Conservation (phyloP, 768 basidiomycete genomes). For the Russula earlei region DNA sequence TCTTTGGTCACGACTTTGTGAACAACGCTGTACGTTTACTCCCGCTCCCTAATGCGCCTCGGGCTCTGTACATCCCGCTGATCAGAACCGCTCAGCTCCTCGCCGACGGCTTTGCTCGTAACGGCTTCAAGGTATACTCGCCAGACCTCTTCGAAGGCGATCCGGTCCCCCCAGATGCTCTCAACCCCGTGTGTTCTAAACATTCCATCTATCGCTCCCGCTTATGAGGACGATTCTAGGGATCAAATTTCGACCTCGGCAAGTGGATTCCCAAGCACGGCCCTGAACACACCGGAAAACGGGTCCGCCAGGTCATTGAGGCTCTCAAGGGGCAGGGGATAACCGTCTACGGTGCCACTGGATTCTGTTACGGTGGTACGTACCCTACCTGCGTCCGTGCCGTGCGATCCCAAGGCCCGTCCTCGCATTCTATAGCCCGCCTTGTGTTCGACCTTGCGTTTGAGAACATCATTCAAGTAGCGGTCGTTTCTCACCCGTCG, state of each 20-base stretch:
- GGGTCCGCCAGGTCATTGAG: constrained; percentile 22
- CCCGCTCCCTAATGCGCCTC: not conserved
- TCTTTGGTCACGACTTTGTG: constrained; percentile 28
- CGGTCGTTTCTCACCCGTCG: constrained; percentile 40
- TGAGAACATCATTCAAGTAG: constrained; percentile 31
- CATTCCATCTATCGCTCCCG: not conserved
- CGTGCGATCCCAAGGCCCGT: not conserved
- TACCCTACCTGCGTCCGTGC: not conserved
- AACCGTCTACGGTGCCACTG: constrained; percentile 23
- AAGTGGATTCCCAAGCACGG: constrained; percentile 18
- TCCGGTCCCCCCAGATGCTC: constrained; percentile 18
- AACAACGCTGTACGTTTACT: constrained; percentile 26
- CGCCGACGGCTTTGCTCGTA: constrained; percentile 35
- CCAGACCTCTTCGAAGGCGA: constrained; percentile 24
- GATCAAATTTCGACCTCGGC: not conserved
- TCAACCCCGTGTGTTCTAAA: constrained; percentile 12
- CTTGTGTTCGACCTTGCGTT: constrained; percentile 31
- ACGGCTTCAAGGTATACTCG: constrained; percentile 26
- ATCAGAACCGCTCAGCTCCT: constrained; percentile 27
- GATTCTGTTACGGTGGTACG: constrained; percentile 25
- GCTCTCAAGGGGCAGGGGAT: constrained; percentile 27
- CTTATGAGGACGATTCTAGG: not conserved
- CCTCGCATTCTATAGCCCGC: not conserved
- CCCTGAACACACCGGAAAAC: constrained; percentile 13
- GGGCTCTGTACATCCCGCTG: not conserved